Conservation (phyloP, 208 protist species). For the Angomonas desouzai region DNA sequence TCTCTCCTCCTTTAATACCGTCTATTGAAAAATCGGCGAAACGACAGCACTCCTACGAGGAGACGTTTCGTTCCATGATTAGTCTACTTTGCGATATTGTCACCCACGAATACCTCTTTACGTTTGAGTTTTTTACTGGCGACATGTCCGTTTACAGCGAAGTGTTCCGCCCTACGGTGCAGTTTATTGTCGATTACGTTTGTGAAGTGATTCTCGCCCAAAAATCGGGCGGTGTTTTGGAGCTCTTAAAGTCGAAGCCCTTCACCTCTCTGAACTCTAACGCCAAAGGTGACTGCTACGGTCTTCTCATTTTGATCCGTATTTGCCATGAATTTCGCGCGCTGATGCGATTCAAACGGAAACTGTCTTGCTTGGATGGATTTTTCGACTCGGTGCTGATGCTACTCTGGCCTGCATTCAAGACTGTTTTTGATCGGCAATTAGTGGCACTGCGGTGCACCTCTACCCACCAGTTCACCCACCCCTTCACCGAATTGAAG, state of each 20-base stretch:
- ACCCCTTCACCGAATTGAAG: slow-evolving; percentile 13
- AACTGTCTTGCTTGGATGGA: slow-evolving; percentile 69
- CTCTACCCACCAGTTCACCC: background rate
- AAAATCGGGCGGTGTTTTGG: slow-evolving; percentile 25
- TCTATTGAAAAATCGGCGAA: slow-evolving; percentile 53
- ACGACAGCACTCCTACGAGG: slow-evolving; percentile 66
- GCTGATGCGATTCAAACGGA: slow-evolving; percentile 61
- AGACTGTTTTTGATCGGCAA: slow-evolving; percentile 63
- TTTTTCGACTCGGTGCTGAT: slow-evolving; percentile 78
- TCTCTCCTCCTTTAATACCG: slow-evolving; percentile 64
- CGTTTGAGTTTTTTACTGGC: slow-evolving; percentile 77
- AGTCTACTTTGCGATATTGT: slow-evolving; percentile 72
- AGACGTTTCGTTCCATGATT: slow-evolving; percentile 78
- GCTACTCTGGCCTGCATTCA: slow-evolving; percentile 77
- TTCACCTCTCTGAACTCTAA: slow-evolving; percentile 38
- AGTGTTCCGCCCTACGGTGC: slow-evolving; percentile 68
- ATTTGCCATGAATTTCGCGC: slow-evolving; percentile 75
- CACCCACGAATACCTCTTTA: slow-evolving; percentile 88
- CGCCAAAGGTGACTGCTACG: slow-evolving; percentile 68
- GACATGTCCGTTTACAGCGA: slow-evolving; percentile 76
- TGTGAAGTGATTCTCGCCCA: slow-evolving; percentile 65
- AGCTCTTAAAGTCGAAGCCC: slow-evolving; percentile 41
- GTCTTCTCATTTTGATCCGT: slow-evolving; percentile 68
- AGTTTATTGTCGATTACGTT: slow-evolving; percentile 82
- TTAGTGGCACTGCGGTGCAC: slow-evolving; percentile 50